Evolutionary conservation across 129 eudicot genomes (phyloP).

Genomic region (Lonicera japonica): DNA sequence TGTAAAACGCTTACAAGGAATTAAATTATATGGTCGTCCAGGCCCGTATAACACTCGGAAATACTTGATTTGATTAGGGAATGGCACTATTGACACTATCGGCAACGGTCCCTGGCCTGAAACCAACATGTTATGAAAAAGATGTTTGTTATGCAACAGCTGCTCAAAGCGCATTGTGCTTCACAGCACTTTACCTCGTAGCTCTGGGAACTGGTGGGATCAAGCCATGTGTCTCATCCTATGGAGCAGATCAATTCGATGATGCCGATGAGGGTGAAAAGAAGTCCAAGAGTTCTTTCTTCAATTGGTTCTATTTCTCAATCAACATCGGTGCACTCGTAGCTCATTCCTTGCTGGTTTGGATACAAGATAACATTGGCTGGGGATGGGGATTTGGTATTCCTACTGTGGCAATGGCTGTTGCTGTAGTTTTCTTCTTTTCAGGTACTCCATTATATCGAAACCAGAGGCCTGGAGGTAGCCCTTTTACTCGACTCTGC

Average conservation of each 20-base stretch:
- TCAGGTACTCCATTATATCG: slow-evolving; percentile 28
- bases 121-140: slow-evolving; percentile 8
- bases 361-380: slow-evolving; percentile 34
- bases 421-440: slow-evolving; percentile 22
- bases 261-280: slow-evolving; percentile 17
- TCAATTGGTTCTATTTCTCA: slow-evolving; percentile 25
- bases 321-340: slow-evolving; percentile 30
- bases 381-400: slow-evolving; percentile 38
- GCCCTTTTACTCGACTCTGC: slow-evolving; percentile 25
- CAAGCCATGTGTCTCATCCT: slow-evolving; percentile 26
- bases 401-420: slow-evolving; percentile 29
- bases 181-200: slow-evolving; percentile 24
- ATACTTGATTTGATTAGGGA: slow-evolving; percentile 16
- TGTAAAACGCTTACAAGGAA: background rate
- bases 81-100: slow-evolving; percentile 29
- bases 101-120: slow-evolving; percentile 7
- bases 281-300: slow-evolving; percentile 24
- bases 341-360: slow-evolving; percentile 27
- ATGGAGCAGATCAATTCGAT: slow-evolving; percentile 32
- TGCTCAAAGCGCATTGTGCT: slow-evolving; percentile 8
- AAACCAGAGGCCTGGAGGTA: slow-evolving; percentile 31
- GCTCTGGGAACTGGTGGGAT: slow-evolving; percentile 38
- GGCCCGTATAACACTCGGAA: too few species aligned
- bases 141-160: slow-evolving; percentile 8
- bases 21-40: too few species aligned